Conservation (phyloP, 345 rosid genomes). For the Arabidopsis arenosa region DNA sequence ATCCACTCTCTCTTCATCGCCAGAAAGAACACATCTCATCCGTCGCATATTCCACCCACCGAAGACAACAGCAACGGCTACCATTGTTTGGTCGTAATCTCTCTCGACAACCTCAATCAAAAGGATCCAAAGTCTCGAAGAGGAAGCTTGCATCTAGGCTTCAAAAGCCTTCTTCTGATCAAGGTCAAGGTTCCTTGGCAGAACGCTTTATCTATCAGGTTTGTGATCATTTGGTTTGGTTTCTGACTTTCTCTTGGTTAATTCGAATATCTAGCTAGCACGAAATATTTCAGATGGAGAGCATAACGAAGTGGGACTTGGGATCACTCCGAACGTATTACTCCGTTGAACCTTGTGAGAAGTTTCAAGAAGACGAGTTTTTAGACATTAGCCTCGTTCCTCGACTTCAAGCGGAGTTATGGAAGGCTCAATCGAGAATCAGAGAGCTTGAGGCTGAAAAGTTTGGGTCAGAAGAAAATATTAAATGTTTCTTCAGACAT, state of each 20-base stretch:
- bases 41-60: conserved; percentile 3
- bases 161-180: conserved; percentile 61
- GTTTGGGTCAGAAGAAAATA: conserved; percentile 11
- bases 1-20: conserved; percentile 20
- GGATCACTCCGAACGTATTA: conserved; percentile 37
- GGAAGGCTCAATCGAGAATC: conserved; percentile 44
- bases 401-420: conserved; percentile 35
- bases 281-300: conserved; percentile 34
- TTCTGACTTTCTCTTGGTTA: conserved; percentile 2
- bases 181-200: conserved; percentile 47
- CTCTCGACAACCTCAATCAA: neutral
- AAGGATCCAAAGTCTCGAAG: conserved; percentile 51
- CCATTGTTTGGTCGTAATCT: neutral
- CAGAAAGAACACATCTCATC: neutral
- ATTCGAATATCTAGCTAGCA: neutral
- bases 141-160: conserved; percentile 84
- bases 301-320: conserved; percentile 43
- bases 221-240: conserved; percentile 25
- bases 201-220: conserved; percentile 64
- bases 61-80: neutral
- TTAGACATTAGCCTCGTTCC: conserved; percentile 22
- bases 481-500: conserved; percentile 12
- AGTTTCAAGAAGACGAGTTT: conserved; percentile 24
- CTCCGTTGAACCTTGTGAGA: conserved; percentile 35
- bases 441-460: conserved; percentile 41